phyloP scores from a whole-genome alignment of 73 alveolate species.

The Tetrahymena elliotti region DNA sequence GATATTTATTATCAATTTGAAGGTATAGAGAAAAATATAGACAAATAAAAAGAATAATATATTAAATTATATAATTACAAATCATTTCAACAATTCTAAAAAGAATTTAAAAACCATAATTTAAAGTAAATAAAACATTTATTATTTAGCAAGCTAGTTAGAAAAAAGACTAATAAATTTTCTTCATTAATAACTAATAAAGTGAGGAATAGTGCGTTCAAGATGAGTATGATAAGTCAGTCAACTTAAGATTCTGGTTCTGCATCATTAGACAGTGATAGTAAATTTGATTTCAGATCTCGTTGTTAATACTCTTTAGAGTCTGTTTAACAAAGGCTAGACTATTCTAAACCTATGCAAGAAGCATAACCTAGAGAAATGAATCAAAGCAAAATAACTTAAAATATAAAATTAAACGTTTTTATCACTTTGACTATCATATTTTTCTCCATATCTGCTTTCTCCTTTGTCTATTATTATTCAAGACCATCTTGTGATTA shows the following conservation, averaged over 20 bases:
- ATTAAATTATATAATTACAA: too few species aligned
- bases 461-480: neutral
- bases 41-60: neutral
- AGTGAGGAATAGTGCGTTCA: neutral
- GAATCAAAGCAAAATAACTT: neutral
- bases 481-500: neutral
- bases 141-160: neutral
- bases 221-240: neutral
- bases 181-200: neutral
- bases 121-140: neutral
- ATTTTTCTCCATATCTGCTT: neutral
- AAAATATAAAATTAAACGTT: neutral
- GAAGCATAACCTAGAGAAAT: neutral
- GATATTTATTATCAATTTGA: neutral
- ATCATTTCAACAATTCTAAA: neutral
- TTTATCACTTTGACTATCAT: neutral
- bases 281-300: neutral
- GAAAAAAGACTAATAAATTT: neutral
- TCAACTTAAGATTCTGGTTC: neutral
- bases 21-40: neutral
- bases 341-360: neutral
- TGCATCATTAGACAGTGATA: neutral
- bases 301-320: neutral
- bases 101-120: neutral
- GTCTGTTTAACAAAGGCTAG: neutral